Evolutionary conservation across 2,329 filamentous ascomycete genomes (phyloP).

Genomic region (Talaromyces sp.): DNA sequence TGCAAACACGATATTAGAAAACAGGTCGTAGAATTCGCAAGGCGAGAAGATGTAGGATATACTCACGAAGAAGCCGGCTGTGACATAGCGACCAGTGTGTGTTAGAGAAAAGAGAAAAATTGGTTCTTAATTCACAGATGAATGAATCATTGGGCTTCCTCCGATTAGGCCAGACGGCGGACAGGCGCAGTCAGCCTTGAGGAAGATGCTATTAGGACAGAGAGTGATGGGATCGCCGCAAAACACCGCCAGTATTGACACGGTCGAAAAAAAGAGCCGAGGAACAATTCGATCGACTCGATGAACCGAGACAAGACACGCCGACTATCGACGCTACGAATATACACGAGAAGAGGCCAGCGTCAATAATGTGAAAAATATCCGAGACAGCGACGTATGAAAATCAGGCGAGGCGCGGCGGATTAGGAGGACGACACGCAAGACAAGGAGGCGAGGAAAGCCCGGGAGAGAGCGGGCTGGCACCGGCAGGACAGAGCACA

Average conservation of each 20-base stretch:
- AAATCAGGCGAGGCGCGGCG: background rate
- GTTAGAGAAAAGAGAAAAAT: background rate
- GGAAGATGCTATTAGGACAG: background rate
- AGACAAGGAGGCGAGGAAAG: background rate
- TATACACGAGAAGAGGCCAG: background rate
- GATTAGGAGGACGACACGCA: background rate
- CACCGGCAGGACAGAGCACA: background rate
- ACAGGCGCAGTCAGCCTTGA: slow-evolving; percentile 10
- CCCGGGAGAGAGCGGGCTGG: background rate
- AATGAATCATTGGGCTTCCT: slow-evolving; percentile 10
- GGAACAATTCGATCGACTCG: background rate
- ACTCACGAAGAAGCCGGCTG: slow-evolving; percentile 13
- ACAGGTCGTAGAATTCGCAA: background rate
- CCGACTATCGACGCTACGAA: background rate
- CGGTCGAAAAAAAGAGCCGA: background rate
- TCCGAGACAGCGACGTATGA: background rate
- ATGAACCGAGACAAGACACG: background rate
- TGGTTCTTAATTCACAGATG: background rate
- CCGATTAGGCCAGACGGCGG: slow-evolving; percentile 8
- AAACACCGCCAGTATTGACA: background rate
- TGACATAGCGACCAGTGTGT: slow-evolving; percentile 3
- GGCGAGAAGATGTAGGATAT: background rate
- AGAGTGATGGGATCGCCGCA: background rate
- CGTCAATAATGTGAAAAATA: background rate
- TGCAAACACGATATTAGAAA: slow-evolving; percentile 24